These are phyloP conservation scores for Xylaria multiplex DNA, from an alignment of 2,329 filamentous ascomycete genomes.

Conservation along the genomic window DNA sequence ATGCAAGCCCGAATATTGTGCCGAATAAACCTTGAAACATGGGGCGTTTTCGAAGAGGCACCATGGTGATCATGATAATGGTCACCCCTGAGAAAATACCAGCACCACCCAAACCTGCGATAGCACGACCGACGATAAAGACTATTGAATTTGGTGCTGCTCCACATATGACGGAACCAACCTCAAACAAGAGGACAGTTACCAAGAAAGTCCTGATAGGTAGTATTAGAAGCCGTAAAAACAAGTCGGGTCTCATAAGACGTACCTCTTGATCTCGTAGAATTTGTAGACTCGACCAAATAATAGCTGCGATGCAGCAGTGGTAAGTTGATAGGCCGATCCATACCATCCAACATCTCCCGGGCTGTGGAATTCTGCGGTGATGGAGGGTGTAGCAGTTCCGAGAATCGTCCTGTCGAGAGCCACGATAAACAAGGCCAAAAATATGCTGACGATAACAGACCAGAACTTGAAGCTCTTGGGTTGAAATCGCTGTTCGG, in stretches of 20 bases:
- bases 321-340: slow-evolving; percentile 69
- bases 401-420: slow-evolving; percentile 67
- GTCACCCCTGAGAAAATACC: slow-evolving; percentile 68
- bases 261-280: slow-evolving; percentile 61
- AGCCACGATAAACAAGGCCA: slow-evolving; percentile 67
- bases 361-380: slow-evolving; percentile 66
- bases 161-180: slow-evolving; percentile 63
- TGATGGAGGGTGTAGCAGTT: slow-evolving; percentile 65
- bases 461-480: slow-evolving; percentile 66
- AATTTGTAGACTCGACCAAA: slow-evolving; percentile 66
- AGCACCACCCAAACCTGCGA: slow-evolving; percentile 66
- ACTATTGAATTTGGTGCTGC: slow-evolving; percentile 62
- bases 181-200: slow-evolving; percentile 62
- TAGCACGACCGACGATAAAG: slow-evolving; percentile 66
- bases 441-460: slow-evolving; percentile 63
- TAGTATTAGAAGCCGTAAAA: slow-evolving; percentile 18
- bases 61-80: slow-evolving; percentile 66
- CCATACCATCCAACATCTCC: slow-evolving; percentile 73
- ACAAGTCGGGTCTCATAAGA: slow-evolving; percentile 5
- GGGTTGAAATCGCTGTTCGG: slow-evolving; percentile 60
- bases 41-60: slow-evolving; percentile 69
- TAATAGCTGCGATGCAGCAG: slow-evolving; percentile 63
- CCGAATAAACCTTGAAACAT: slow-evolving; percentile 68
- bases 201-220: slow-evolving; percentile 55
- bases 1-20: slow-evolving; percentile 64